phyloP scores from a whole-genome alignment of 768 basidiomycete genomes.

The Coprinopsis marcescibilis region DNA sequence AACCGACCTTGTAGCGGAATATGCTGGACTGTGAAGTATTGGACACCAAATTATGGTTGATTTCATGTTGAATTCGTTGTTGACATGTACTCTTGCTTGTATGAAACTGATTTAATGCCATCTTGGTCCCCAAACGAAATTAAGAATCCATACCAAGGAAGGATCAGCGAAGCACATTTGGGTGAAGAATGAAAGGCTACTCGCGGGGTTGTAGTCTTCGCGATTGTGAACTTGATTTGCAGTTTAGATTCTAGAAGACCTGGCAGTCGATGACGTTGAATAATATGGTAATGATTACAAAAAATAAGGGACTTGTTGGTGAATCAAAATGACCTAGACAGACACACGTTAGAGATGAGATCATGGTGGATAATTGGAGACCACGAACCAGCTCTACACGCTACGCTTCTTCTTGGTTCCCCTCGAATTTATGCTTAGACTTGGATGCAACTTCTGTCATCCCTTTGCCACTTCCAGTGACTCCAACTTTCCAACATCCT shows the following conservation, averaged over 20 bases:
- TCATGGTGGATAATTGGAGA: neutral
- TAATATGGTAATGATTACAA: neutral
- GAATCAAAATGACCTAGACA: neutral
- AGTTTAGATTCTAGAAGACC: too few relatives aligned
- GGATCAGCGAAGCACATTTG: neutral
- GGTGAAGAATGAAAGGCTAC: neutral
- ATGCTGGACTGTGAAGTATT: neutral
- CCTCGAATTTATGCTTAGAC: slow-evolving; percentile 72
- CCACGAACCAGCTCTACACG: slow-evolving; percentile 8
- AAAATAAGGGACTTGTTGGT: neutral
- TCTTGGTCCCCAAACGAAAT: neutral
- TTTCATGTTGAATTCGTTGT: neutral
- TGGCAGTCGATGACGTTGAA: neutral
- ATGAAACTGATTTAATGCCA: neutral
- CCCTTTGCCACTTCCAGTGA: slow-evolving; percentile 84
- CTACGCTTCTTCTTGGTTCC: slow-evolving; percentile 40
- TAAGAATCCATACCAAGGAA: neutral
- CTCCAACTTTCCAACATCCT: slow-evolving; percentile 57
- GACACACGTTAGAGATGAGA: neutral
- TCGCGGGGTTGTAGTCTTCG: neutral
- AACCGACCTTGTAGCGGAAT: slow-evolving; percentile 19
- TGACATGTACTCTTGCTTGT: neutral
- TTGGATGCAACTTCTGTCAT: slow-evolving; percentile 72
- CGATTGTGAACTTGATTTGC: neutral
- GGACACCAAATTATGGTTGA: too few relatives aligned